Percentiles rank a stretch among this genome's conserved stretches.
Evolutionary conservation across 768 basidiomycete genomes (phyloP).

Genomic region (Leccinum boreale): DNA sequence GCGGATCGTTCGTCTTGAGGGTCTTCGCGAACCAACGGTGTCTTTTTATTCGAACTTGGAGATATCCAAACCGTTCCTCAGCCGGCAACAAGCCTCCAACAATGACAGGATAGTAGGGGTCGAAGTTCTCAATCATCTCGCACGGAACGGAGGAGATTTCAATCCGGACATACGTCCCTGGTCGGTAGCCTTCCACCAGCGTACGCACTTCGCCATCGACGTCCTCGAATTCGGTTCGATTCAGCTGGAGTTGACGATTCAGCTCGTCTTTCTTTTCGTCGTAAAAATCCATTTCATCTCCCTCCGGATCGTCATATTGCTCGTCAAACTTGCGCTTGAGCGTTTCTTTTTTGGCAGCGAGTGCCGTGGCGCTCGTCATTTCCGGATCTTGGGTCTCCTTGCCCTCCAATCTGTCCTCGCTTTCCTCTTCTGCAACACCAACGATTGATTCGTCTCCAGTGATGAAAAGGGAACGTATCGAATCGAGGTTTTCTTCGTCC

Average conservation of each 20-base stretch:
- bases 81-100: slow-evolving; percentile 87
- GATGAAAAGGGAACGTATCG: slow-evolving; percentile 86
- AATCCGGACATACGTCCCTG: slow-evolving; percentile 90
- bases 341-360: slow-evolving; percentile 84
- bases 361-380: slow-evolving; percentile 44
- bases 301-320: slow-evolving; percentile 89
- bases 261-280: slow-evolving; percentile 90
- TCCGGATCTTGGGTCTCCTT: slow-evolving; percentile 31
- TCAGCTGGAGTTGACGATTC: slow-evolving; percentile 75
- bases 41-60: slow-evolving; percentile 94
- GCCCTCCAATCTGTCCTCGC: slow-evolving; percentile 38
- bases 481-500: slow-evolving; percentile 80
- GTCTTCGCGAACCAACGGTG: slow-evolving; percentile 92
- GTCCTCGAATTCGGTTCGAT: slow-evolving; percentile 80
- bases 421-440: slow-evolving; percentile 39
- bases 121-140: slow-evolving; percentile 92
- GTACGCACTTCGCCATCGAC: slow-evolving; percentile 75
- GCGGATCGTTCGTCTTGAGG: slow-evolving; percentile 95
- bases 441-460: slow-evolving; percentile 52
- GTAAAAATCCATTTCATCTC: slow-evolving; percentile 82
- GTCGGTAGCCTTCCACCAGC: slow-evolving; percentile 85
- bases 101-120: slow-evolving; percentile 86
- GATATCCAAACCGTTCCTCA: slow-evolving; percentile 89
- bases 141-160: slow-evolving; percentile 82
- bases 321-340: slow-evolving; percentile 96